Conservation (phyloP, 75 land plant species). For the Sequoia sempervirens region DNA sequence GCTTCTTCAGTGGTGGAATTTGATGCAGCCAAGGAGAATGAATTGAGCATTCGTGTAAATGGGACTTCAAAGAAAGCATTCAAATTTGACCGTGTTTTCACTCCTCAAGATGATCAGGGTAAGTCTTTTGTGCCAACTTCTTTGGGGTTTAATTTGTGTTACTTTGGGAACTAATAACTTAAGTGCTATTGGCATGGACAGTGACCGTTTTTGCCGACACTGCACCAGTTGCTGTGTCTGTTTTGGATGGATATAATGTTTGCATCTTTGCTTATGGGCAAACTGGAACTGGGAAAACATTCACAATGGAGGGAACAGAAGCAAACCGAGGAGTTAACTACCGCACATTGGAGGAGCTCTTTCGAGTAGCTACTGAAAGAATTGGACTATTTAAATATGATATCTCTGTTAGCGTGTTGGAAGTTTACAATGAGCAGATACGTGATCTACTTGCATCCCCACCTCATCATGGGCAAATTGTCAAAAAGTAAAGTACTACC, state of each 20-base stretch:
- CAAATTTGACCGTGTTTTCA: conserved; percentile 86
- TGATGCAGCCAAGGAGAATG: conserved; percentile 73
- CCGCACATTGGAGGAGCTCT: conserved; percentile 82
- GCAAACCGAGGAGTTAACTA: conserved; percentile 86
- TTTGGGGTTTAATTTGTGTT: background rate
- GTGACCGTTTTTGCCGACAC: conserved; percentile 90
- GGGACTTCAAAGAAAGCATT: conserved; percentile 63
- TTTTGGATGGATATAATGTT: conserved; percentile 93
- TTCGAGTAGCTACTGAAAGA: conserved; percentile 56
- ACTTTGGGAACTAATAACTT: background rate
- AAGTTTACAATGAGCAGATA: conserved; percentile 96
- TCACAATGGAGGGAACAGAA: conserved; percentile 90
- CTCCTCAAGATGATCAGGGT: conserved; percentile 91
- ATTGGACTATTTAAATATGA: conserved; percentile 50
- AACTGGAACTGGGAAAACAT: conserved; percentile 98
- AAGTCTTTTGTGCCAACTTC: background rate
- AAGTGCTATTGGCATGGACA: conserved; percentile 20
- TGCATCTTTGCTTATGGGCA: conserved; percentile 98
- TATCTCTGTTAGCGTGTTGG: conserved; percentile 92
- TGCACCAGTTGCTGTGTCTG: conserved; percentile 81
- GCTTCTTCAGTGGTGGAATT: conserved; percentile 68
- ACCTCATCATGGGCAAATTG: conserved; percentile 33
- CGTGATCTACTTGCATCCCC: conserved; percentile 72
- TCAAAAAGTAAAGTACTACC: conserved; percentile 48
- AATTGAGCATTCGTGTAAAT: conserved; percentile 49